phyloP scores from a whole-genome alignment of 306 rosid species.

The Vachellia pachyceras region DNA sequence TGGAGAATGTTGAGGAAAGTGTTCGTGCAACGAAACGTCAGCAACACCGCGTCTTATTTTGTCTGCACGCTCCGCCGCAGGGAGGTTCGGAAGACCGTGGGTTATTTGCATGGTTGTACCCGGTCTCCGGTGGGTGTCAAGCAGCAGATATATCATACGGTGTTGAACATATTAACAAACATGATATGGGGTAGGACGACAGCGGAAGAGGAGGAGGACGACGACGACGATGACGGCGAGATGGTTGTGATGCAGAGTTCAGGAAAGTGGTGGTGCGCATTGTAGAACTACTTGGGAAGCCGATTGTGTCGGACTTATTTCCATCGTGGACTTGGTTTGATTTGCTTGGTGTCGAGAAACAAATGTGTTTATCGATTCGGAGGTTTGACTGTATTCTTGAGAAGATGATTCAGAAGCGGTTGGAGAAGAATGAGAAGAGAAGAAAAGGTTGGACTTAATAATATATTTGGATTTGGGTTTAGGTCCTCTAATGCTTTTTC shows the following conservation, averaged over 20 bases:
- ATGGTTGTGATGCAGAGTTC: slow-evolving; percentile 55
- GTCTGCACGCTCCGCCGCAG: too few species aligned
- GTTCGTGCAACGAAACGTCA: too few species aligned
- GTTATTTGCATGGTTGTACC: too few species aligned
- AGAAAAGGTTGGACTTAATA: slow-evolving; percentile 49
- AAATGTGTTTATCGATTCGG: slow-evolving; percentile 39
- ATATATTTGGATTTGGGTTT: too few species aligned
- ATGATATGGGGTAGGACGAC: slow-evolving; percentile 72
- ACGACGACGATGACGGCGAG: too few species aligned
- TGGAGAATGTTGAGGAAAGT: slow-evolving; percentile 85
- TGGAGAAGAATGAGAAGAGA: slow-evolving; percentile 7
- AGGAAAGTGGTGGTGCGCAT: slow-evolving; percentile 52
- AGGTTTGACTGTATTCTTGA: slow-evolving; percentile 67
- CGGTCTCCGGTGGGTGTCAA: too few species aligned
- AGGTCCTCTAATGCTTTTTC: too few species aligned
- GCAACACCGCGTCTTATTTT: slow-evolving; percentile 55
- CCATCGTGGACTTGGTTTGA: slow-evolving; percentile 75
- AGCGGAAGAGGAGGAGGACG: slow-evolving; percentile 60
- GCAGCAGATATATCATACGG: too few species aligned
- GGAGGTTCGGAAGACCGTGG: too few species aligned
- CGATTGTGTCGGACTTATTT: slow-evolving; percentile 72
- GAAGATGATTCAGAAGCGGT: slow-evolving; percentile 48
- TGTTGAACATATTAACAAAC: too few species aligned
- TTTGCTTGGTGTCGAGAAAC: slow-evolving; percentile 62
- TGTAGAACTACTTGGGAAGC: slow-evolving; percentile 51